Evolutionary conservation across 2,329 filamentous ascomycete species (phyloP).

Genomic region (Thelonectria rubi): DNA sequence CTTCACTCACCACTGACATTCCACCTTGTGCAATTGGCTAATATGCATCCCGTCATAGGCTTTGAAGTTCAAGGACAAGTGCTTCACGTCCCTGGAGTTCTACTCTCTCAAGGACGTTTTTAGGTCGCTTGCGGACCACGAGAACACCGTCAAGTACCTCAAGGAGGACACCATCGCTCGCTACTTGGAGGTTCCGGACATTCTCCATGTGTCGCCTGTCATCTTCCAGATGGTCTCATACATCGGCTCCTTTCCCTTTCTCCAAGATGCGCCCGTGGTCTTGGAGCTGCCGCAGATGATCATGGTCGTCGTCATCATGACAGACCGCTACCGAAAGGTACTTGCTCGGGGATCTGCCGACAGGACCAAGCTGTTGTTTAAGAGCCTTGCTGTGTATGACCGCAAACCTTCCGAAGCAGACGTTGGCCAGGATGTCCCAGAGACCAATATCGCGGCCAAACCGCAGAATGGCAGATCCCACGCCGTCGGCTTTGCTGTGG

Average conservation of each 20-base stretch:
- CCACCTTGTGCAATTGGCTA: conserved; percentile 16
- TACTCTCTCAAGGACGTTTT: conserved; percentile 81
- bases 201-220: conserved; percentile 71
- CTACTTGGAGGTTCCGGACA: conserved; percentile 78
- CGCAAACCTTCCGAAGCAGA: conserved; percentile 55
- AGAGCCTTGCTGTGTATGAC: conserved; percentile 77
- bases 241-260: conserved; percentile 77
- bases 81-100: conserved; percentile 75
- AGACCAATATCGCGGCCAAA: conserved; percentile 1
- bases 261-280: conserved; percentile 74
- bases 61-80: conserved; percentile 71
- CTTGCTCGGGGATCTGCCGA: conserved; percentile 66
- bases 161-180: conserved; percentile 74
- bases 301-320: conserved; percentile 77
- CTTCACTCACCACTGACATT: conserved; percentile 23
- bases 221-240: conserved; percentile 77
- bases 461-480: conserved; percentile 31
- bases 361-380: conserved; percentile 72
- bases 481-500: conserved; percentile 56
- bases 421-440: conserved; percentile 1
- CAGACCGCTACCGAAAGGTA: conserved; percentile 72
- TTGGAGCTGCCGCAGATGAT: conserved; percentile 75
- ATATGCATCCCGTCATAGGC: conserved; percentile 54
- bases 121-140: conserved; percentile 71
- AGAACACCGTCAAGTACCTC: conserved; percentile 70